A percentile compares a stretch with the other conserved stretches of the same genome.
These are phyloP conservation scores for Lachnellula arida DNA, from an alignment of 2,329 filamentous ascomycete genomes.

Conservation along the genomic window DNA sequence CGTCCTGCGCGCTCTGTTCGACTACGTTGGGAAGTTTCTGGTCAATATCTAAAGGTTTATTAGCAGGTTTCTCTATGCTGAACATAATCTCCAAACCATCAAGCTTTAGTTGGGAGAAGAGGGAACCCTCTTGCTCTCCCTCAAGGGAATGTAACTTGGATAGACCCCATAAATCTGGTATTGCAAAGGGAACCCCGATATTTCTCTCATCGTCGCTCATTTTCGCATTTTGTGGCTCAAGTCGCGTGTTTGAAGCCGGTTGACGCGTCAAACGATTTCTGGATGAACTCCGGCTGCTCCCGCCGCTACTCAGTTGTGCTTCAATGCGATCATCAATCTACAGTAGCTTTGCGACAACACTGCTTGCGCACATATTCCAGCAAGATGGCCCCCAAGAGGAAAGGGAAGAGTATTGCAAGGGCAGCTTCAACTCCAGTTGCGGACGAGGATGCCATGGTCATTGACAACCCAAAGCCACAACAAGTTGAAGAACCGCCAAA, in stretches of 20 bases:
- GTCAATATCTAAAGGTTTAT: conserved; percentile 26
- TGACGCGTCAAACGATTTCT: conserved; percentile 7
- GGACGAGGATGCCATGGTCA: conserved; percentile 31
- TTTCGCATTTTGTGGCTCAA: conserved; percentile 13
- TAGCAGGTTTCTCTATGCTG: conserved; percentile 3
- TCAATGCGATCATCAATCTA: background rate
- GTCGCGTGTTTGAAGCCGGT: conserved; percentile 12
- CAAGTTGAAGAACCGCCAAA: conserved; percentile 30
- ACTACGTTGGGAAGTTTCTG: conserved; percentile 20
- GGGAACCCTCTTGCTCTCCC: conserved; percentile 26
- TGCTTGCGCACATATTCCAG: background rate
- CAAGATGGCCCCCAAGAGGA: conserved; percentile 67
- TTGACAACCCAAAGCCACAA: conserved; percentile 5
- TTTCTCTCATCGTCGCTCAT: conserved; percentile 36
- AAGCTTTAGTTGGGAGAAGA: conserved; percentile 31
- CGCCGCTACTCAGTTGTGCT: conserved; percentile 4
- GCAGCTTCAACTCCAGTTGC: conserved; percentile 52
- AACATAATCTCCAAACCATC: conserved; percentile 19
- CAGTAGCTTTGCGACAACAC: background rate
- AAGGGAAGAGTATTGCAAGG: conserved; percentile 50
- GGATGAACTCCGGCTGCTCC: conserved; percentile 6
- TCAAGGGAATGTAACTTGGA: conserved; percentile 42
- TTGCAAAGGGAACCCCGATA: conserved; percentile 54
- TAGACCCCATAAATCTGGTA: conserved; percentile 55
- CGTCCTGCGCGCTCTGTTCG: conserved; percentile 8